Conservation (phyloP, 495 filamentous ascomycete species). For the Talaromyces adpressus region DNA sequence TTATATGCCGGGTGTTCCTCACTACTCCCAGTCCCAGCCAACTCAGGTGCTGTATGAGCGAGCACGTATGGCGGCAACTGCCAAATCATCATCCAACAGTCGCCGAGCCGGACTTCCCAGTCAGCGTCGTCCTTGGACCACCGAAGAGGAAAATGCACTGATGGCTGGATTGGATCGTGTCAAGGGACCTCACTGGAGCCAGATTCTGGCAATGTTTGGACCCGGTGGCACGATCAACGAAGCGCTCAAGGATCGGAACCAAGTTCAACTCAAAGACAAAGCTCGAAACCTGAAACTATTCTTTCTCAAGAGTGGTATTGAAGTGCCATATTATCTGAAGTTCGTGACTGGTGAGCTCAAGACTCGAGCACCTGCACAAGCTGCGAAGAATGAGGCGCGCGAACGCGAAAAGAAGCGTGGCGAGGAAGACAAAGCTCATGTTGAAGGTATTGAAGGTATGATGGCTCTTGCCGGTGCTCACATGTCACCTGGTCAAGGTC, state of each 20-base stretch:
- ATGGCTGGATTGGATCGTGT: conserved; percentile 90
- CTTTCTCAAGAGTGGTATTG: conserved; percentile 87
- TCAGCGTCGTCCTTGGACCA: conserved; percentile 84
- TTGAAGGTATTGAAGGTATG: conserved; percentile 67
- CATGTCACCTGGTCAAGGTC: conserved; percentile 24
- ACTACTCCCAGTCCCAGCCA: conserved; percentile 64
- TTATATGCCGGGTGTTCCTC: conserved; percentile 46
- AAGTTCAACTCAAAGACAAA: conserved; percentile 95
- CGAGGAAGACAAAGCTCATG: conserved; percentile 63
- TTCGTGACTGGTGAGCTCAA: conserved; percentile 91
- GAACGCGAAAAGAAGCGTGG: conserved; percentile 58
- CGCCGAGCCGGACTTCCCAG: conserved; percentile 71
- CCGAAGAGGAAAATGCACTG: conserved; percentile 84
- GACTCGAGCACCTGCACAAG: conserved; percentile 78
- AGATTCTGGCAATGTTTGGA: conserved; percentile 86
- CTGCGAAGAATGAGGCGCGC: conserved; percentile 72
- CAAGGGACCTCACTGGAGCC: conserved; percentile 91
- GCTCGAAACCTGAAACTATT: conserved; percentile 91
- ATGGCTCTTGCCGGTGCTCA: conserved; percentile 50
- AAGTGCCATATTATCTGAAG: conserved; percentile 87
- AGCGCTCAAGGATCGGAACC: conserved; percentile 84
- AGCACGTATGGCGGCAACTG: conserved; percentile 72
- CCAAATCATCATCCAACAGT: conserved; percentile 67
- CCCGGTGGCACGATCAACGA: conserved; percentile 75
- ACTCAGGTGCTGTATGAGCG: conserved; percentile 76